Base-by-base conservation (phyloP, 495 filamentous ascomycete species). In the Tuber magnatum region DNA sequence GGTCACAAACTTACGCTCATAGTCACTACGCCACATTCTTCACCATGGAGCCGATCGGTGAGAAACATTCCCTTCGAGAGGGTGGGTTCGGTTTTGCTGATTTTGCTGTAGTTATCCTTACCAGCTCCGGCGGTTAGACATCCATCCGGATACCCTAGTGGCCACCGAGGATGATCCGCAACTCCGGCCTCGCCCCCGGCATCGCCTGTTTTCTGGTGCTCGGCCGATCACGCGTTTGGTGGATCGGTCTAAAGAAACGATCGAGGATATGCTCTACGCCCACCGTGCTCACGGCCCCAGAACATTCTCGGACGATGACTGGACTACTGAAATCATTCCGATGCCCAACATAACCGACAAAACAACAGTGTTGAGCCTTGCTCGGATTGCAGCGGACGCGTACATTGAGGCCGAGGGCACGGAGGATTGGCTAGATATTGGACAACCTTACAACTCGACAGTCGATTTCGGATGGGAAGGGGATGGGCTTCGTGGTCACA, bases 401-500 rank as follows among this genome's bases (percentile, higher is more conserved):
- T 99, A 99, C 83, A 90, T 94, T 38, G 85, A 91, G 75, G 88
- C 87, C 28, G 90, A 91, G 2, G 87, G 87, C 12, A 87, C 88
- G 48, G 89, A 88, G 7, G 91, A 94, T 70, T 99, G 95, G 95
- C 86, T 94, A 74, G 91, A 94, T 74, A 89, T 96, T 24, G 88
- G 91, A 69, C 87, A 87, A 20, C 88, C 86, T 2, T 97, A 94
- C 84, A 97, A 98, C 83, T 89, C 92, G 74, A 92, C 93, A 8
- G 85, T 82, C 46, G 87, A 89, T 80, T 99, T 99, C 85, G 95
- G 95, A 32, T 99, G 95, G 95, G 87, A 94, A 83, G 85, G 84
- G 28, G 94, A 98, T 84, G 94, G 94, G 22, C 86, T 99, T 10
- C 88, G 96, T 75, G 95, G 95, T 1, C 96, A 99, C 82, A 90